Conservation (phyloP, 768 basidiomycete species). For the Galerina marginata region DNA sequence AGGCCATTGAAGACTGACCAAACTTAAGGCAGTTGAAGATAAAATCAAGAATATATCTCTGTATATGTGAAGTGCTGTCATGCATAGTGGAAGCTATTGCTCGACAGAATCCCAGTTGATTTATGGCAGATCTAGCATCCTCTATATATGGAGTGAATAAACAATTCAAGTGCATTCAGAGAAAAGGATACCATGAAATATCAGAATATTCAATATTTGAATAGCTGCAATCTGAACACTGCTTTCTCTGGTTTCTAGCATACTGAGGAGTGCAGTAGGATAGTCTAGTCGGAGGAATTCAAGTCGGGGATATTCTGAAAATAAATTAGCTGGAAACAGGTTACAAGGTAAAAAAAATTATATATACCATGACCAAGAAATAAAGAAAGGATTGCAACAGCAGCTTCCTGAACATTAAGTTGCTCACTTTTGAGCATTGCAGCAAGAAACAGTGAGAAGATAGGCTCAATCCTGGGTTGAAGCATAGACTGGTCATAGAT, state of each 20-base stretch:
- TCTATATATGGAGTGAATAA: neutral
- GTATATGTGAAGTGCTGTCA: constrained; percentile 1
- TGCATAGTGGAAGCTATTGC: neutral
- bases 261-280: constrained; percentile 7
- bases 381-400: neutral
- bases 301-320: constrained; percentile 10
- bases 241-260: constrained; percentile 12
- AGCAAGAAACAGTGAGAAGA: constrained; percentile 13
- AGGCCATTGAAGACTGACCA: neutral
- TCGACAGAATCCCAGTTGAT: neutral
- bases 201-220: constrained; percentile 1
- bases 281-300: constrained; percentile 12
- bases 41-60: constrained; percentile 4
- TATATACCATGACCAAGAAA: constrained; percentile 11
- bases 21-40: neutral
- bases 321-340: neutral
- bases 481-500: constrained; percentile 6
- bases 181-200: neutral
- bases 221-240: constrained; percentile 10
- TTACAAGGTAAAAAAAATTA: neutral
- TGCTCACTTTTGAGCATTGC: constrained; percentile 17
- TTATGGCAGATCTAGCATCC: neutral
- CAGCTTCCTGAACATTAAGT: constrained; percentile 18
- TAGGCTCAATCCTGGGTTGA: constrained; percentile 14
- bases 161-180: neutral